These are phyloP conservation scores for Arachis stenosperma DNA, from an alignment of 306 rosid species.

Conservation along the genomic window DNA sequence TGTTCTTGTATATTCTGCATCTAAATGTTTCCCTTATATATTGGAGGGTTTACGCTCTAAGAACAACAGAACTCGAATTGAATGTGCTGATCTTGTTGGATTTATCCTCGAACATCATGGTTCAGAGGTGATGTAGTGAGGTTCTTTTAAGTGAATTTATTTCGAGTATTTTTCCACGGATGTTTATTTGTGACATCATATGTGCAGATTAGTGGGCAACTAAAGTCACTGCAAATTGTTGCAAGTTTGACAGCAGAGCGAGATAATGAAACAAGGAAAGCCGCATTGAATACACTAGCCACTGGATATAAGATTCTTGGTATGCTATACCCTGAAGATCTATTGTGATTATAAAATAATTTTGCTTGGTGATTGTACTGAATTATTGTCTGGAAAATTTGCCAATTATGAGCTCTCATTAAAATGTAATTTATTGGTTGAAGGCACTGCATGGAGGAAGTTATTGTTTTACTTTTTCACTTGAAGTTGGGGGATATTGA, in stretches of 20 bases:
- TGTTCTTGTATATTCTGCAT: slow-evolving; percentile 71
- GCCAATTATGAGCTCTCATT: not conserved
- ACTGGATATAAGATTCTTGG: slow-evolving; percentile 98
- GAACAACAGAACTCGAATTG: slow-evolving; percentile 94
- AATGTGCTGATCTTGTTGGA: slow-evolving; percentile 94
- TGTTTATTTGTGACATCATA: slow-evolving; percentile 33
- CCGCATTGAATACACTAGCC: slow-evolving; percentile 94
- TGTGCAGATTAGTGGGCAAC: slow-evolving; percentile 86
- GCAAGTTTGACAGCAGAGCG: slow-evolving; percentile 97
- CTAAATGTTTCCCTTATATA: slow-evolving; percentile 89
- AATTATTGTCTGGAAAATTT: not conserved
- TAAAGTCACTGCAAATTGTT: slow-evolving; percentile 89
- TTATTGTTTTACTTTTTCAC: not conserved
- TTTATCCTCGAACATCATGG: slow-evolving; percentile 84
- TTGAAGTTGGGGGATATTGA: not conserved
- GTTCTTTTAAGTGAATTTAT: slow-evolving; percentile 2
- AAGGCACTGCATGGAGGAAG: slow-evolving; percentile 24
- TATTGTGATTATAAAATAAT: not conserved
- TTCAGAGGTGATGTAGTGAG: slow-evolving; percentile 66
- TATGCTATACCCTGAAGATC: slow-evolving; percentile 44
- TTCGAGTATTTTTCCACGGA: slow-evolving; percentile 6
- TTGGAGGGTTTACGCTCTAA: slow-evolving; percentile 97
- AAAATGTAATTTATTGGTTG: not conserved
- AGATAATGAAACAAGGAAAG: slow-evolving; percentile 95
- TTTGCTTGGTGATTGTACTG: not conserved